Conservation (phyloP, 2,329 filamentous ascomycete species). For the Purpureocillium lavendulum region DNA sequence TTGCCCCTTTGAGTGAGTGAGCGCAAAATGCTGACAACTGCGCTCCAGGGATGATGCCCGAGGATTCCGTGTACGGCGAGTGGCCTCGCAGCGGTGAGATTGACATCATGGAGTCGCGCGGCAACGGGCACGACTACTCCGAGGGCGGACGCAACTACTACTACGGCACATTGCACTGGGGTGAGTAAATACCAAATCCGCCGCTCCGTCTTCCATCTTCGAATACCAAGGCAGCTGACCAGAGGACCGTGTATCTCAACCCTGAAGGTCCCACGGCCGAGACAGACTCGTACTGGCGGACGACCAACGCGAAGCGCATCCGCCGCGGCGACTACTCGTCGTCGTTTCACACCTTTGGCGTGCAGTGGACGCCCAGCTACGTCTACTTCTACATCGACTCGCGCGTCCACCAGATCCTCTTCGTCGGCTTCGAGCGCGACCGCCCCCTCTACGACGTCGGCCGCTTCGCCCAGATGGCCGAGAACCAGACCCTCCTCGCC, state of each 20-base stretch:
- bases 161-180: constrained; percentile 40
- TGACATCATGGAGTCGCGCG: constrained; percentile 41
- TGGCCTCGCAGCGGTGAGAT: constrained; percentile 47
- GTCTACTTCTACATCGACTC: constrained; percentile 45
- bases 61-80: constrained; percentile 34
- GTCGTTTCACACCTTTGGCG: constrained; percentile 40
- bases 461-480: constrained; percentile 27
- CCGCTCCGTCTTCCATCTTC: too few species aligned
- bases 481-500: constrained; percentile 30
- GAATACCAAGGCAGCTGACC: too few species aligned
- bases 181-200: too few species aligned
- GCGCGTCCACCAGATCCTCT: constrained; percentile 29
- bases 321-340: constrained; percentile 29
- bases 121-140: constrained; percentile 25
- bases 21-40: too few species aligned
- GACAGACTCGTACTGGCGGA: constrained; percentile 24
- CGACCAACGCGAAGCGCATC: constrained; percentile 21
- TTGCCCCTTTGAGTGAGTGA: too few species aligned
- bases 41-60: constrained; percentile 38
- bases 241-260: too few species aligned
- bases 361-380: constrained; percentile 44
- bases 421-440: constrained; percentile 23
- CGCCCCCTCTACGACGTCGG: constrained; percentile 31
- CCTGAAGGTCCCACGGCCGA: constrained; percentile 13
- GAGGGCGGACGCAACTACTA: constrained; percentile 34